A percentile compares a stretch with the other conserved stretches of the same genome.
Evolutionary conservation across 75 land plant species (phyloP).

Genomic region (Selaginella tamariscina): DNA sequence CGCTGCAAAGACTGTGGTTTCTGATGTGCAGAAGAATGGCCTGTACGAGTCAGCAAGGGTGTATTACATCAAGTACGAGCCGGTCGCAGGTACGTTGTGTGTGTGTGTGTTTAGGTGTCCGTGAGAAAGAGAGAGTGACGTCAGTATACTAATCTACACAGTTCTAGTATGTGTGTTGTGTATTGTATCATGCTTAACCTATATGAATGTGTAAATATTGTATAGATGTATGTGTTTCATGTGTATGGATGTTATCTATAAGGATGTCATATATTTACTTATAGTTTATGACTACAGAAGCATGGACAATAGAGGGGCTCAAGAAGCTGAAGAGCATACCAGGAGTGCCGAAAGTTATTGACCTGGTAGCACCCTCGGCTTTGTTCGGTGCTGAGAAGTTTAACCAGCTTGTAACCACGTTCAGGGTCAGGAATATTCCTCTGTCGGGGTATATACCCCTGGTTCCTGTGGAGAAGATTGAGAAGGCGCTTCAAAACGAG

Average conservation of each 20-base stretch:
- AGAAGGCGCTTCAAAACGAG: too few species aligned
- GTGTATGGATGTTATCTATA: too few species aligned
- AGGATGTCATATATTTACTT: too few species aligned
- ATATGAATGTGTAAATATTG: too few species aligned
- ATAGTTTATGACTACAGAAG: too few species aligned
- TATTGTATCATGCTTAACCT: too few species aligned
- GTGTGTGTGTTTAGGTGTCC: too few species aligned
- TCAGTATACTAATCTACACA: too few species aligned
- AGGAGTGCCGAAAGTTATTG: conserved; percentile 49
- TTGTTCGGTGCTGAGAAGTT: conserved; percentile 51
- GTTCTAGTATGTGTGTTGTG: too few species aligned
- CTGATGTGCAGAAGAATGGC: conserved; percentile 54
- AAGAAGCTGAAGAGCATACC: conserved; percentile 50
- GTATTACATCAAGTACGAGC: conserved; percentile 60
- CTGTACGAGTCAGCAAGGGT: conserved; percentile 31
- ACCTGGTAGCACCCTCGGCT: conserved; percentile 53
- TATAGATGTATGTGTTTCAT: too few species aligned
- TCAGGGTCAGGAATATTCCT: conserved; percentile 40
- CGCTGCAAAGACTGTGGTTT: conserved; percentile 42
- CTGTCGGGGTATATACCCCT: conserved; percentile 46
- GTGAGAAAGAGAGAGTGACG: too few species aligned
- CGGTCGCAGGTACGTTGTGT: too few species aligned
- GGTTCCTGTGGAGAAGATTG: conserved; percentile 64
- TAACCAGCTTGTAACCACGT: conserved; percentile 37
- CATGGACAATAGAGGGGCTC: conserved; percentile 45